Conservation (phyloP, 2,329 filamentous ascomycete genomes). For the Cytospora piceicola region DNA sequence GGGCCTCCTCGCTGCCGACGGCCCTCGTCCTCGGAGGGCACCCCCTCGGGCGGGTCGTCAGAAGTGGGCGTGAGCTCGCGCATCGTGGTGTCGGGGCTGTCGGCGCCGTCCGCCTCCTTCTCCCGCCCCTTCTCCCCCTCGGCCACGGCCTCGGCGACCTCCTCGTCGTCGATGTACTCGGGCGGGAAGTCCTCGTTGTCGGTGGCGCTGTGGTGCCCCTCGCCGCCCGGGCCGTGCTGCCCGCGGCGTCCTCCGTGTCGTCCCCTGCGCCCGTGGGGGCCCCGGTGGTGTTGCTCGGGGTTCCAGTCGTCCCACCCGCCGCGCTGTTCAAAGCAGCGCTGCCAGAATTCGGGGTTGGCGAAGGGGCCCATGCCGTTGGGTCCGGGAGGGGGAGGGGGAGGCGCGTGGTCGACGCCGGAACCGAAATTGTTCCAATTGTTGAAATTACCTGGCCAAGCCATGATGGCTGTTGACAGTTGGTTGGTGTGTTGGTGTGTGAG, state of each 20-base stretch:
- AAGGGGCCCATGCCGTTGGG: conserved; percentile 10
- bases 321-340: conserved; percentile 21
- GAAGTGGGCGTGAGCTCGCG: conserved; percentile 34
- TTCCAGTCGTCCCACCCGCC: conserved; percentile 27
- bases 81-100: conserved; percentile 41
- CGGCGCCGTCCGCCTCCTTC: conserved; percentile 31
- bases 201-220: background rate
- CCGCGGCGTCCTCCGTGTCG: background rate
- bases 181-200: conserved; percentile 28
- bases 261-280: conserved; percentile 20
- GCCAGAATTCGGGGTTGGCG: conserved; percentile 27
- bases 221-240: background rate
- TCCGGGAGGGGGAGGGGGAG: conserved; percentile 6
- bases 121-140: conserved; percentile 19
- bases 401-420: conserved; percentile 27
- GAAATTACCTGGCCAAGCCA: conserved; percentile 28
- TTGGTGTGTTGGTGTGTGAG: conserved; percentile 7
- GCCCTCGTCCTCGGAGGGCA: conserved; percentile 24
- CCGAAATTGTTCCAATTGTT: conserved; percentile 25
- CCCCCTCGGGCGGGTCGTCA: conserved; percentile 38
- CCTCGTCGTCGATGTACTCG: conserved; percentile 29
- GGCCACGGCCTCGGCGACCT: conserved; percentile 24
- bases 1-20: conserved; percentile 21
- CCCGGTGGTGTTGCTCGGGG: conserved; percentile 11
- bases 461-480: conserved; percentile 3